Percentiles rank a stretch among this genome's conserved stretches.
These are phyloP conservation scores for Stagonosporopsis cucurbitacearum DNA, from an alignment of 2,329 filamentous ascomycete species.

Conservation along the genomic window DNA sequence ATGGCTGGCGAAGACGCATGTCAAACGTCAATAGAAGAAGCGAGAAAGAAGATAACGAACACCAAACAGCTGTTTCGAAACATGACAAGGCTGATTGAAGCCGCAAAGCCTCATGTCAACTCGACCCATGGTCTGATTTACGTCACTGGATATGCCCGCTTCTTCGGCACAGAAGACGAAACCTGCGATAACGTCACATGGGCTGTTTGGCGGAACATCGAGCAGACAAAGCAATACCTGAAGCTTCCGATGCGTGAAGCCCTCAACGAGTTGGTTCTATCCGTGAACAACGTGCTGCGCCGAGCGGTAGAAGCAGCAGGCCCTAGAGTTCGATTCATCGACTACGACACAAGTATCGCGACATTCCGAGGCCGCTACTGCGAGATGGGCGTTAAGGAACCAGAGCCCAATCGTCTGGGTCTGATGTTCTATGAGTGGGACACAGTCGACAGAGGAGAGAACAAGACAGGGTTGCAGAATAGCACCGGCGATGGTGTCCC, in stretches of 20 bases:
- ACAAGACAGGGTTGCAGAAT: conserved; percentile 25
- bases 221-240: conserved; percentile 35
- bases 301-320: conserved; percentile 25
- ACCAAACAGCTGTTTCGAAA: conserved; percentile 29
- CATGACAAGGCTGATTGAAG: conserved; percentile 28
- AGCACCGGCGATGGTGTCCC: conserved; percentile 33
- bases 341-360: conserved; percentile 31
- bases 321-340: conserved; percentile 30
- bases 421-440: conserved; percentile 44
- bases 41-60: conserved; percentile 23
- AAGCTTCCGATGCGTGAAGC: conserved; percentile 28
- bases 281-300: conserved; percentile 32
- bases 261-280: conserved; percentile 37
- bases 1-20: conserved; percentile 33
- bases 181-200: conserved; percentile 41
- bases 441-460: conserved; percentile 37
- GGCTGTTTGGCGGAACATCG: conserved; percentile 36
- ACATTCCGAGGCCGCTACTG: conserved; percentile 34
- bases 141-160: conserved; percentile 39
- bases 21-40: conserved; percentile 29
- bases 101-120: conserved; percentile 32
- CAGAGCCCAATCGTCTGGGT: conserved; percentile 32
- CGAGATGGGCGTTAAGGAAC: conserved; percentile 35
- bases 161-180: conserved; percentile 36
- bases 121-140: conserved; percentile 33